A percentile compares a stretch with the other conserved stretches of the same genome.
Evolutionary conservation across 164 flowering plant genomes (phyloP).

Genomic region (Macadamia tetraphylla): DNA sequence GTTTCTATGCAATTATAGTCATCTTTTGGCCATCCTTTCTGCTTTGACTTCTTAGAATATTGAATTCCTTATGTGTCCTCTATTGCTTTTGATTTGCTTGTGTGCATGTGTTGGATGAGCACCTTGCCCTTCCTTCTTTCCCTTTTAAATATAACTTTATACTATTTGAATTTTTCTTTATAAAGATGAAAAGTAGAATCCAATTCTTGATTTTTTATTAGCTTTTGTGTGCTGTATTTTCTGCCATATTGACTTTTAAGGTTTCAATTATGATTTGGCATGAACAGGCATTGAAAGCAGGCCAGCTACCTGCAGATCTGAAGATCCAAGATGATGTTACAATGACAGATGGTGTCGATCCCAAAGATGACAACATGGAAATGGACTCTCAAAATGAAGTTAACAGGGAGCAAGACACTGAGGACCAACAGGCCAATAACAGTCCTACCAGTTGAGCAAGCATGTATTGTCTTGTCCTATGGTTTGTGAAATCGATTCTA

Average conservation of each 20-base stretch:
- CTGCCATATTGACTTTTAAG: background rate
- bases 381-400: conserved; percentile 25
- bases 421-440: conserved; percentile 23
- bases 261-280: background rate
- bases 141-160: too few species aligned
- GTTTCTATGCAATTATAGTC: background rate
- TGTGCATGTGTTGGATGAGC: too few species aligned
- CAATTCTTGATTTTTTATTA: background rate
- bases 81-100: too few species aligned
- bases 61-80: too few species aligned
- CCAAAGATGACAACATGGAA: conserved; percentile 36
- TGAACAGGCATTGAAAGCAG: conserved; percentile 69
- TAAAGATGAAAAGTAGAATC: background rate
- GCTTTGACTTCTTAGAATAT: too few species aligned
- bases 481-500: background rate
- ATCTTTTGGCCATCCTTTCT: background rate
- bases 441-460: conserved; percentile 47
- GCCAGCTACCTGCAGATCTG: conserved; percentile 76
- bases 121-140: too few species aligned
- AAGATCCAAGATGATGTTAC: conserved; percentile 29
- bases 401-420: conserved; percentile 21
- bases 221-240: background rate
- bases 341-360: conserved; percentile 3
- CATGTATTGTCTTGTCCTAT: conserved; percentile 4
- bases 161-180: background rate